These are phyloP conservation scores for Aspergillus sojae DNA, from an alignment of 2,329 filamentous ascomycete species.

Conservation along the genomic window DNA sequence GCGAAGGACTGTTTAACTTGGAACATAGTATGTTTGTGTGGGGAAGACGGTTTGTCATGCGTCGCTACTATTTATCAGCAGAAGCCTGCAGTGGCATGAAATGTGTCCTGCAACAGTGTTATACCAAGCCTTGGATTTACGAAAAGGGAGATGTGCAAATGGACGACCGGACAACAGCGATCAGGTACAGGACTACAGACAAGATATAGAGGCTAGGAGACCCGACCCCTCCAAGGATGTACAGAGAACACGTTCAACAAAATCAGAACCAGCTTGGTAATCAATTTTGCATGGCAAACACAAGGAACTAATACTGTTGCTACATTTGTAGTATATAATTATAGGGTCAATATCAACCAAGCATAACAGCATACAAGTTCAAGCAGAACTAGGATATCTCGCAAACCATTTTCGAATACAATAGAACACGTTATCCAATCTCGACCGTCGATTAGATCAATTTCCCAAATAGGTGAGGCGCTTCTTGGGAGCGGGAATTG, in stretches of 20 bases:
- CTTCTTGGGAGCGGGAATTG: conserved; percentile 29
- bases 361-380: neutral
- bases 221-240: neutral
- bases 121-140: no score
- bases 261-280: neutral
- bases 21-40: neutral
- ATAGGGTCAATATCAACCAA: neutral
- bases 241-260: neutral
- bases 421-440: neutral
- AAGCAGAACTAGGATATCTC: conserved; percentile 13
- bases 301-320: neutral
- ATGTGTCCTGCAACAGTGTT: neutral
- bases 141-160: neutral
- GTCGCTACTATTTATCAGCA: no score
- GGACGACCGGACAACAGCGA: neutral
- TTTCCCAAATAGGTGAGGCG: neutral
- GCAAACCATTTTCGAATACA: neutral
- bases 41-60: no score
- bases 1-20: no score
- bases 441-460: neutral
- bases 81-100: neutral
- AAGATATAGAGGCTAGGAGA: neutral
- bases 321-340: neutral
- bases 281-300: neutral
- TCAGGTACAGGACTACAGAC: neutral